Conservation (phyloP, 176 grass and related monocot species). For the Carex myosuroides region DNA sequence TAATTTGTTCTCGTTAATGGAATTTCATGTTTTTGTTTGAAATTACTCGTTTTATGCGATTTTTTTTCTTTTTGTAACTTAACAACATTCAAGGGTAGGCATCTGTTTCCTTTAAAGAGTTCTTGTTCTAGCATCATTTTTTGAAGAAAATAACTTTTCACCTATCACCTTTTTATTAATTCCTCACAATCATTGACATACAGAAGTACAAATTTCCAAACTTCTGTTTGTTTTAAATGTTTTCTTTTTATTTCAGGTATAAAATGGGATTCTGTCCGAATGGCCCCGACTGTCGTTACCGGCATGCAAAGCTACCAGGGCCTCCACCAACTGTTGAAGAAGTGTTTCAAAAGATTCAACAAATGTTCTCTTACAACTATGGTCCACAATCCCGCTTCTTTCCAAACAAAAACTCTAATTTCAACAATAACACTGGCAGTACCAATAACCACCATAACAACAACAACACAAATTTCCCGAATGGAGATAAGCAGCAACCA, state of each 20-base stretch:
- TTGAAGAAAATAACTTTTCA: not conserved
- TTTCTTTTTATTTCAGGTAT: conserved; percentile 45
- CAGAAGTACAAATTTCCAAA: not conserved
- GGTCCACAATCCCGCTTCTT: conserved; percentile 42
- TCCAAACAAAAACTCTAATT: conserved; percentile 24
- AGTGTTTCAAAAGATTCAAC: conserved; percentile 80
- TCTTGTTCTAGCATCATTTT: not conserved
- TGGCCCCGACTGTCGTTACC: conserved; percentile 79
- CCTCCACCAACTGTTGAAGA: conserved; percentile 73
- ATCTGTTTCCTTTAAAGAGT: not conserved
- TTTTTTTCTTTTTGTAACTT: not conserved
- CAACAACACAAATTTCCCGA: conserved; percentile 58
- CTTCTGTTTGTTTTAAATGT: not conserved
- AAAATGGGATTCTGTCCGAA: conserved; percentile 99
- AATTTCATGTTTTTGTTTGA: not conserved
- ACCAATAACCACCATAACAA: conserved; percentile 31
- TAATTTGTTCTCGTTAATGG: not conserved
- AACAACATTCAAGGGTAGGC: not conserved
- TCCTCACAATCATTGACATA: not conserved
- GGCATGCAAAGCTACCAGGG: conserved; percentile 58
- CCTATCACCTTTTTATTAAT: not conserved
- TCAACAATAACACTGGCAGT: conserved; percentile 11
- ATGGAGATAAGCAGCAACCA: conserved; percentile 54
- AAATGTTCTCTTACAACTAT: conserved; percentile 38
- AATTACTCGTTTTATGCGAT: not conserved